Base-by-base conservation (phyloP, 371 early-diverging fungal genomes). In the Paraphysoderma sedebokerense region DNA sequence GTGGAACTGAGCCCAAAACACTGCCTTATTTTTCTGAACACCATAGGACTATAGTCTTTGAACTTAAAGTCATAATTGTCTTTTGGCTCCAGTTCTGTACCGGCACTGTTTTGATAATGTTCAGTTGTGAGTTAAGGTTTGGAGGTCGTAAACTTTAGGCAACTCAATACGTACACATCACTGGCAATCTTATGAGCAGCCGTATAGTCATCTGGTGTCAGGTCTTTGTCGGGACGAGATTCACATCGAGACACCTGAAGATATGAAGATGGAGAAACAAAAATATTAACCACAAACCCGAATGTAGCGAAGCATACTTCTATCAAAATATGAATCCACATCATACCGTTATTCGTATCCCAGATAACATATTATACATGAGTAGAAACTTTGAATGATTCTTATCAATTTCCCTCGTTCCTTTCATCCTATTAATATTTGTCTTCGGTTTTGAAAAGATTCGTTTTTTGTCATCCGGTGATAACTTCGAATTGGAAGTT, bases 351-450 rank as follows among this genome's bases (percentile, higher is more conserved):
- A n/a, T n/a, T n/a, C n/a, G n/a, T n/a, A n/a, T n/a, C n/a, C n/a
- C n/a, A n/a, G n/a, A n/a, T n/a, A 96, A 64, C 96, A 96, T 93
- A 56, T 96, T 84, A 70, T 92, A 92, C 97, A 93, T 93, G 36
- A 92, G 73, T 38, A 85, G 75, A 44, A 72, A 81, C 56, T 81
- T 81, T 9, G 56, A 66, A 52, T 81, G 82, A 17, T 74, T 74
- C 30, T 79, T 75, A 36, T 66, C 50, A 22, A 67, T 23, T 27
- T 35, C n/a, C n/a, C n/a, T n/a, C n/a, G n/a, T n/a, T n/a, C n/a
- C n/a, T n/a, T n/a, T n/a, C n/a, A n/a, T n/a, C n/a, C n/a, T n/a
- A n/a, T n/a, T n/a, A n/a, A n/a, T n/a, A n/a, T n/a, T n/a, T n/a
- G n/a, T n/a, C n/a, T n/a, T n/a, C n/a, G n/a, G n/a, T n/a, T n/a